Percentiles rank a stretch among this genome's conserved stretches.
phyloP scores from a whole-genome alignment of 495 filamentous ascomycete species.

The Trichoderma asperelloides region DNA sequence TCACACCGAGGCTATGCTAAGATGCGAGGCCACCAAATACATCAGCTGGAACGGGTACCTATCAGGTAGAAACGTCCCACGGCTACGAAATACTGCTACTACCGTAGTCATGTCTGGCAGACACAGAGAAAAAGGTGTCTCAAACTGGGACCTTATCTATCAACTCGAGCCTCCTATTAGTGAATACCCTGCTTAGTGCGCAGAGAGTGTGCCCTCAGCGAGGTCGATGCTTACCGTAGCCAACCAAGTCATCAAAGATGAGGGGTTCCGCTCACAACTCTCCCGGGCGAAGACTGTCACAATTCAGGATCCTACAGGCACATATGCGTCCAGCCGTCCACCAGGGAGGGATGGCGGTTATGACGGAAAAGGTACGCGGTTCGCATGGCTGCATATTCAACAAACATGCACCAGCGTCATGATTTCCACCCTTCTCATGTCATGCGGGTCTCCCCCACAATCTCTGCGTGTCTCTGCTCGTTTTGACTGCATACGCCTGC shows the following conservation, averaged over 20 bases:
- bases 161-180: no score
- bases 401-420: not conserved
- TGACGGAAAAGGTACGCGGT: conserved; percentile 4
- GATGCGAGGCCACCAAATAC: no score
- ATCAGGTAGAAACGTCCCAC: no score
- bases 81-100: no score
- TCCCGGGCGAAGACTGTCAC: not conserved
- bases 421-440: not conserved
- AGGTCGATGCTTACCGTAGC: not conserved
- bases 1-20: no score
- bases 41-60: no score
- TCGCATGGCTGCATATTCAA: not conserved
- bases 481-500: not conserved
- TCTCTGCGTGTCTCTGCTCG: not conserved
- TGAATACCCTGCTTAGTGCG: not conserved
- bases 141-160: no score
- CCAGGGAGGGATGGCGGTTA: not conserved
- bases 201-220: not conserved
- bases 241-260: not conserved
- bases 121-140: no score
- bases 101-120: no score
- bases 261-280: not conserved
- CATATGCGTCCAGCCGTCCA: not conserved
- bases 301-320: not conserved
- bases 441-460: conserved; percentile 7